Conservation (phyloP, 2,329 filamentous ascomycete species). For the Ascochyta clinopodiicola region DNA sequence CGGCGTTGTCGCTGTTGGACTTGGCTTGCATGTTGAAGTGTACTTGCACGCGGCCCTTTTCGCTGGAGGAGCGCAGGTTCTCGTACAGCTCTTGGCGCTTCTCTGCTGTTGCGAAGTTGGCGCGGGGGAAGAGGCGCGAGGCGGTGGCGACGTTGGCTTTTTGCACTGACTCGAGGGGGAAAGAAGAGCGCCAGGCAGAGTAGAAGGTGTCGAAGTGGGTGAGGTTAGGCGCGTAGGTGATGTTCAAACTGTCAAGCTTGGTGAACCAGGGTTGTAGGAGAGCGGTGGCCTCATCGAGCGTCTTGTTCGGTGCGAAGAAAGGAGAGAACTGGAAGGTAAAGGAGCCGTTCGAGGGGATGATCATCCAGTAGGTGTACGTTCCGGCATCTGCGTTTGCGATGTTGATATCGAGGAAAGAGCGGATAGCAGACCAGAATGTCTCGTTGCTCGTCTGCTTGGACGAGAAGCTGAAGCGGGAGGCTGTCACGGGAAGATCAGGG, state of each 20-base stretch:
- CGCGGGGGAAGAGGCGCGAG: conserved; percentile 43
- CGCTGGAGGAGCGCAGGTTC: conserved; percentile 39
- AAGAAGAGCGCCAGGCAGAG: conserved; percentile 43
- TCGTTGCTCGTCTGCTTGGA: conserved; percentile 41
- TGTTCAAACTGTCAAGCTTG: conserved; percentile 35
- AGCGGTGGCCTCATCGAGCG: conserved; percentile 36
- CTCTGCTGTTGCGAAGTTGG: conserved; percentile 41
- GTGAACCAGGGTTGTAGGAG: conserved; percentile 43
- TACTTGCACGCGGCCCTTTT: conserved; percentile 43
- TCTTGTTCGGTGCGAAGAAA: conserved; percentile 45
- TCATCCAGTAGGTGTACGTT: conserved; percentile 45
- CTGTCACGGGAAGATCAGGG: conserved; percentile 41
- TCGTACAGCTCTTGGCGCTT: conserved; percentile 42
- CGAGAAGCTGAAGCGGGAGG: conserved; percentile 42
- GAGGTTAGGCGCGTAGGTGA: conserved; percentile 44
- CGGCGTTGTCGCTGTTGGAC: conserved; percentile 31
- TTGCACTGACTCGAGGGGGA: conserved; percentile 43
- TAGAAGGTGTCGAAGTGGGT: conserved; percentile 43
- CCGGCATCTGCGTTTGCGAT: conserved; percentile 45
- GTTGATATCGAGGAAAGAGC: conserved; percentile 39
- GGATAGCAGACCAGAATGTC: conserved; percentile 45
- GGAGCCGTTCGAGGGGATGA: conserved; percentile 43
- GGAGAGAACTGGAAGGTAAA: conserved; percentile 44
- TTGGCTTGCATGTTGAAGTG: conserved; percentile 47
- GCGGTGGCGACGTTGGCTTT: conserved; percentile 44